Conservation (phyloP, 129 eudicot species). For the Dittrichia graveolens region DNA sequence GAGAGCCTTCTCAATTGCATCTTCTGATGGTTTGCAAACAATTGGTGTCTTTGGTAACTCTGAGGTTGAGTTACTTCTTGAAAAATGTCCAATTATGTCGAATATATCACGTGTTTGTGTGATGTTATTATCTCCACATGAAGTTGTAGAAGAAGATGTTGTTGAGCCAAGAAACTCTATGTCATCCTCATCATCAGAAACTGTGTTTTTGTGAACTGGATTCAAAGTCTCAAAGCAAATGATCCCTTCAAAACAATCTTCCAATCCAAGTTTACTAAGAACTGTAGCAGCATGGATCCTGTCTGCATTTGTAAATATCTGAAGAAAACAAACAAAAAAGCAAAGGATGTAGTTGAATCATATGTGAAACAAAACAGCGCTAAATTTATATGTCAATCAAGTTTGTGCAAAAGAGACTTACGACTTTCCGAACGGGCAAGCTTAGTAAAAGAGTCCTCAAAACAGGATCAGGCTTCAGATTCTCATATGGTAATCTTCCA, state of each 20-base stretch:
- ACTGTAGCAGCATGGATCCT: slow-evolving; percentile 72
- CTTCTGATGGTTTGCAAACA: slow-evolving; percentile 82
- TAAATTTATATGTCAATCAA: too few relatives aligned
- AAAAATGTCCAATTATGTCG: slow-evolving; percentile 74
- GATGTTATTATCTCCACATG: not conserved
- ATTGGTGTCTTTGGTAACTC: slow-evolving; percentile 80
- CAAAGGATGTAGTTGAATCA: not conserved
- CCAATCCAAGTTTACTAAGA: slow-evolving; percentile 65
- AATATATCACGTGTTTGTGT: slow-evolving; percentile 39
- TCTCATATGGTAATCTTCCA: slow-evolving; percentile 94
- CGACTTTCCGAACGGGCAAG: slow-evolving; percentile 87
- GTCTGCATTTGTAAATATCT: slow-evolving; percentile 95
- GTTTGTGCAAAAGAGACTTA: slow-evolving; percentile 34
- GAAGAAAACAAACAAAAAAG: not conserved
- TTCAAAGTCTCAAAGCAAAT: slow-evolving; percentile 88
- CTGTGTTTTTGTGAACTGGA: slow-evolving; percentile 57
- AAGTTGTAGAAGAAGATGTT: slow-evolving; percentile 9
- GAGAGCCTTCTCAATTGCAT: slow-evolving; percentile 79
- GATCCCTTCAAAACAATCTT: slow-evolving; percentile 87
- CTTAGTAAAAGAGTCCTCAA: slow-evolving; percentile 71
- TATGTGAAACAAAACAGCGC: not conserved
- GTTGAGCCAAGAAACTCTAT: slow-evolving; percentile 55
- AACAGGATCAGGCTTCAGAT: slow-evolving; percentile 88
- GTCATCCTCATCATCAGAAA: slow-evolving; percentile 74
- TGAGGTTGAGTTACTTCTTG: slow-evolving; percentile 41